phyloP scores from a whole-genome alignment of 169 alveolate species.

The Fabrea salina region DNA sequence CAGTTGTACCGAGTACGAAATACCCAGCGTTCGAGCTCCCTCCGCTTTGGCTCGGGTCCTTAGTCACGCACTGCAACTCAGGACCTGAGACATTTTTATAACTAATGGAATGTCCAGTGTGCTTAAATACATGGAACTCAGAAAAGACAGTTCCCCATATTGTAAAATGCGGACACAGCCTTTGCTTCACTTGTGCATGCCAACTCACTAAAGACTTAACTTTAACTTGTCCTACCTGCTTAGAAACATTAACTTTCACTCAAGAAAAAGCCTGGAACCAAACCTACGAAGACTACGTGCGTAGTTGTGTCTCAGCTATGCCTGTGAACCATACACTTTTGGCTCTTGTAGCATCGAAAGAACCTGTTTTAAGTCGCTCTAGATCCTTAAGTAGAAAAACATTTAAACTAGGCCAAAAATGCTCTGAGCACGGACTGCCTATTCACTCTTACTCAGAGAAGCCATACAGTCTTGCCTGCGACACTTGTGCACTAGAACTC shows the following conservation, averaged over 20 bases:
- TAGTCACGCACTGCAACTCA: no score
- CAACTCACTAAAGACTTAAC: not conserved
- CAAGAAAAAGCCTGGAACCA: not conserved
- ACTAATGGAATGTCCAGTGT: slow-evolving; percentile 37
- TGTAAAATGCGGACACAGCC: slow-evolving; percentile 24
- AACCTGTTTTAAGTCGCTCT: not conserved
- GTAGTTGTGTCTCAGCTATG: not conserved
- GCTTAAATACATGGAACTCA: slow-evolving; percentile 5
- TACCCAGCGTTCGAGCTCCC: no score
- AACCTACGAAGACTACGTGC: not conserved
- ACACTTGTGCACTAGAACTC: no score
- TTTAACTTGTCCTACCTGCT: slow-evolving; percentile 20
- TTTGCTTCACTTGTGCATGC: not conserved
- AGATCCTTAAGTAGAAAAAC: no score
- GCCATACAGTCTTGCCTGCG: slow-evolving; percentile 8
- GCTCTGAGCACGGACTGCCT: slow-evolving; percentile 16
- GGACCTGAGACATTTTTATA: no score
- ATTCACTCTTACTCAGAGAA: slow-evolving; percentile 31
- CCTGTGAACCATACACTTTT: not conserved
- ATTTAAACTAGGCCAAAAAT: not conserved
- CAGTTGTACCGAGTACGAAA: no score
- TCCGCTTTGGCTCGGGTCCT: no score
- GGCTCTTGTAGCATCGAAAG: not conserved
- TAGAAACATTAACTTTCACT: not conserved
- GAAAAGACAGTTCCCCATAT: slow-evolving; percentile 12